These are phyloP conservation scores for Entelexis paramagnoliae DNA, from an alignment of 1,139 yeast species.

Conservation along the genomic window DNA sequence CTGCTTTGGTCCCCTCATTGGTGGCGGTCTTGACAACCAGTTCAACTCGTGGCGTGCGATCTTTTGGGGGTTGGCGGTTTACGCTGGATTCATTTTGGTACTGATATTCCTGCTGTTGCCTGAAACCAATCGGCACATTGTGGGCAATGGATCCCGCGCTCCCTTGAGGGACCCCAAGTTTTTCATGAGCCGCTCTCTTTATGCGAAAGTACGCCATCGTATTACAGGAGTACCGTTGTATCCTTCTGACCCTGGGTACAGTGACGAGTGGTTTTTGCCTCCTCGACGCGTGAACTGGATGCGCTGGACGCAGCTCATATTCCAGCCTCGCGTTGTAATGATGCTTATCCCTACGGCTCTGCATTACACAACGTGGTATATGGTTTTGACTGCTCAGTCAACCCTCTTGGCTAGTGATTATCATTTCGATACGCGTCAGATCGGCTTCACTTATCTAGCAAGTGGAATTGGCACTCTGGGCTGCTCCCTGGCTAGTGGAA, in stretches of 20 bases:
- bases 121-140: conserved; percentile 59
- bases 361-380: conserved; percentile 60
- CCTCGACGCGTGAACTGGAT: conserved; percentile 37
- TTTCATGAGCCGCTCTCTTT: conserved; percentile 21
- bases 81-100: conserved; percentile 29
- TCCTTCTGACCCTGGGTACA: conserved; percentile 18
- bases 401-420: conserved; percentile 43
- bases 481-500: conserved; percentile 32
- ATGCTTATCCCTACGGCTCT: conserved; percentile 46
- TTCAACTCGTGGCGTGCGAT: conserved; percentile 62
- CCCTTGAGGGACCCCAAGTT: conserved; percentile 12
- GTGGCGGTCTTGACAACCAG: conserved; percentile 50
- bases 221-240: conserved; percentile 20
- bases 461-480: conserved; percentile 34
- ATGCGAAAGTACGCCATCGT: conserved; percentile 13
- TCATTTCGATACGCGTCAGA: conserved; percentile 41
- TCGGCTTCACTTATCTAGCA: conserved; percentile 50
- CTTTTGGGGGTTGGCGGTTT: conserved; percentile 61
- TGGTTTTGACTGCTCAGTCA: conserved; percentile 54
- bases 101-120: conserved; percentile 40
- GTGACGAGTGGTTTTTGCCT: conserved; percentile 36
- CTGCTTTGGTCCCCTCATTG: conserved; percentile 66
- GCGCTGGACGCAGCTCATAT: conserved; percentile 30
- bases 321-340: conserved; percentile 33
- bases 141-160: conserved; percentile 47